Evolutionary conservation across 805 yeast genomes (phyloP).

Genomic region (Debaryomyces castellii): DNA sequence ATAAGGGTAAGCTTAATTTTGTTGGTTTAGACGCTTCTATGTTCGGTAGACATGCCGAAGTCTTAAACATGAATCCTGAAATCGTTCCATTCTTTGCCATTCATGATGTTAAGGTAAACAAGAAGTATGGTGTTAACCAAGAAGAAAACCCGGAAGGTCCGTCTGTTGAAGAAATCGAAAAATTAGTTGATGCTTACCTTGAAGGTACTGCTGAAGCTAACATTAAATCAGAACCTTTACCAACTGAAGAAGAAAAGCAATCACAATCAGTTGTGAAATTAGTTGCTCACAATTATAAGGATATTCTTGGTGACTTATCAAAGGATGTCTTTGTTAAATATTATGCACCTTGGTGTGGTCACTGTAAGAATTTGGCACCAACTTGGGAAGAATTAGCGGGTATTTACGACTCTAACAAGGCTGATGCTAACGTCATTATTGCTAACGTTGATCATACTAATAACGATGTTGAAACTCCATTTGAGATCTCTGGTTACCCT

Average conservation of each 20-base stretch:
- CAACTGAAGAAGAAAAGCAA: slow-evolving; percentile 70
- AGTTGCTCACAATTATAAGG: slow-evolving; percentile 82
- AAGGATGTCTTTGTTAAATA: slow-evolving; percentile 85
- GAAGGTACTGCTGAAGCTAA: slow-evolving; percentile 69
- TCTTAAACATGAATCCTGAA: slow-evolving; percentile 77
- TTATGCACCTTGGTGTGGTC: slow-evolving; percentile 98
- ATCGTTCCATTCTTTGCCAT: slow-evolving; percentile 85
- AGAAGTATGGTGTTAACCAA: slow-evolving; percentile 79
- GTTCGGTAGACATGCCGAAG: slow-evolving; percentile 84
- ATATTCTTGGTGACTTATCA: slow-evolving; percentile 51
- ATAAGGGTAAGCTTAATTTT: slow-evolving; percentile 79
- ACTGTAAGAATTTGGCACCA: slow-evolving; percentile 90
- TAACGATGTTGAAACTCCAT: slow-evolving; percentile 76
- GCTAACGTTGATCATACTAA: slow-evolving; percentile 88
- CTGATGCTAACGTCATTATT: slow-evolving; percentile 56
- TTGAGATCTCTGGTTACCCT: slow-evolving; percentile 84
- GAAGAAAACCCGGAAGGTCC: slow-evolving; percentile 47
- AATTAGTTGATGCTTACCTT: slow-evolving; percentile 62
- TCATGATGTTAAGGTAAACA: slow-evolving; percentile 66
- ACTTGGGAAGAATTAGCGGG: slow-evolving; percentile 83
- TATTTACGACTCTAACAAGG: slow-evolving; percentile 53
- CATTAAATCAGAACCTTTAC: slow-evolving; percentile 83
- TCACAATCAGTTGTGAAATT: slow-evolving; percentile 63
- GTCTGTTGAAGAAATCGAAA: slow-evolving; percentile 46
- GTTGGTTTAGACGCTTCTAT: slow-evolving; percentile 82